Base-by-base conservation (phyloP, 1,284 basidiomycete genomes). In the Heterobasidion occidentale region DNA sequence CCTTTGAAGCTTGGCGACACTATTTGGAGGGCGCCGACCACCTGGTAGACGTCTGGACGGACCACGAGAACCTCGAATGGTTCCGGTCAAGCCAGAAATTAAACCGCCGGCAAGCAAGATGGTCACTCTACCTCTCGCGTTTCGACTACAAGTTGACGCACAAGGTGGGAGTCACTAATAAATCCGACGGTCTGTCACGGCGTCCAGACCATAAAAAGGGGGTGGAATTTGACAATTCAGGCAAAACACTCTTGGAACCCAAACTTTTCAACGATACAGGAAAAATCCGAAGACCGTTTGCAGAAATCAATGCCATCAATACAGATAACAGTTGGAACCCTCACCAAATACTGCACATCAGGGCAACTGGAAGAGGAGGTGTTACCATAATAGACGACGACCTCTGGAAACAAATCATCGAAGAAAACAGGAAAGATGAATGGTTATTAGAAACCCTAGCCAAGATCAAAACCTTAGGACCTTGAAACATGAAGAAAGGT, bases 291-390 rank as follows among this genome's bases (percentile, higher is more conserved):
- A 45, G 46, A 60, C 33, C 51, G 55, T 42, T 36, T 45, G 1
- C 55, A 56, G 53, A 56, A 50, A 52, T 58, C 54, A 55, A 36
- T 50, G 47, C n/a, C 11, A 8, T 36, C 33, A 5, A 35, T 34
- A 6, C 36, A 56, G 36, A 27, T 2, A 3, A 27, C 2, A 27
- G 3, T 2, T 3, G 54, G 68, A 2, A 7, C 19, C 0, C 63
- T 66, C 38, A 68, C 67, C 47, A 38, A 54, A 7, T 60, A 61
- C 15, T 67, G 74, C 58, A 66, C 63, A 2, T 52, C 63, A 0
- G 63, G 14, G 27, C 62, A 19, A 58, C 57, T 36, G 47, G 63
- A 20, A 48, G 59, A 53, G 61, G 59, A 45, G 36, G 52, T 27
- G 53, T 49, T 9, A 12, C 17, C 11, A 15, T 12, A n/a, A 14